Conservation (phyloP, 495 filamentous ascomycete species). For the Cairneyella variabilis region DNA sequence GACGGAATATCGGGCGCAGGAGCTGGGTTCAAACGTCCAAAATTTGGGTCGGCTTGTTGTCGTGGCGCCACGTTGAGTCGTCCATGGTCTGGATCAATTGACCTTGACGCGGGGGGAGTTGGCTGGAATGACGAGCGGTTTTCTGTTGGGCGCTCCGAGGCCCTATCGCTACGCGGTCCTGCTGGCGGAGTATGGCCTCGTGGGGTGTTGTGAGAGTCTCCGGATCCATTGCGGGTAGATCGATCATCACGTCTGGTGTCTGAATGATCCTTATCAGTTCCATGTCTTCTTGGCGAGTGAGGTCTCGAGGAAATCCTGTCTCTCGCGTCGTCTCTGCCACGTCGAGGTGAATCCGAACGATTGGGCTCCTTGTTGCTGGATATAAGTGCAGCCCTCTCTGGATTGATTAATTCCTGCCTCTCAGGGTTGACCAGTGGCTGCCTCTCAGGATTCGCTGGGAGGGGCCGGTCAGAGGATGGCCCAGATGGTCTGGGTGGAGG, state of each 20-base stretch:
- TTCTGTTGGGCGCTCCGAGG: conserved; percentile 16
- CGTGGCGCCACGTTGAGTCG: conserved; percentile 43
- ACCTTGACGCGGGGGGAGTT: conserved; percentile 27
- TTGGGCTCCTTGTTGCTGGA: conserved; percentile 32
- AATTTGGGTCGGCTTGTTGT: conserved; percentile 54
- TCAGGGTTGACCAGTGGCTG: conserved; percentile 21
- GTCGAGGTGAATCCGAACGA: conserved; percentile 30
- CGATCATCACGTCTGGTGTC: conserved; percentile 46
- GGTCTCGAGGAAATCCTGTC: conserved; percentile 42
- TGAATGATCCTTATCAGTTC: conserved; percentile 29
- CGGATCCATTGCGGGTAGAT: conserved; percentile 25
- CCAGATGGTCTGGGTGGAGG: conserved; percentile 35
- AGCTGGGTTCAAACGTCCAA: conserved; percentile 53
- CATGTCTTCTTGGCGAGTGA: conserved; percentile 46
- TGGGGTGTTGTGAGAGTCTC: conserved; percentile 29
- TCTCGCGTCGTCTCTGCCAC: conserved; percentile 39
- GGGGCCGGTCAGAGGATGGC: conserved; percentile 31
- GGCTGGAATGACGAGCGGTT: conserved; percentile 20
- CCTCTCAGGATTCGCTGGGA: conserved; percentile 15
- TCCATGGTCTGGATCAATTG: conserved; percentile 50
- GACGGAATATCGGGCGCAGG: conserved; percentile 58
- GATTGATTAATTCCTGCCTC: conserved; percentile 41
- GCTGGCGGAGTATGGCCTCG: conserved; percentile 29
- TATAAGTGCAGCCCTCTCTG: conserved; percentile 54
- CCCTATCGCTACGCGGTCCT: conserved; percentile 29